Conservation (phyloP, 768 basidiomycete species). For the Favolaschia claudopus region DNA sequence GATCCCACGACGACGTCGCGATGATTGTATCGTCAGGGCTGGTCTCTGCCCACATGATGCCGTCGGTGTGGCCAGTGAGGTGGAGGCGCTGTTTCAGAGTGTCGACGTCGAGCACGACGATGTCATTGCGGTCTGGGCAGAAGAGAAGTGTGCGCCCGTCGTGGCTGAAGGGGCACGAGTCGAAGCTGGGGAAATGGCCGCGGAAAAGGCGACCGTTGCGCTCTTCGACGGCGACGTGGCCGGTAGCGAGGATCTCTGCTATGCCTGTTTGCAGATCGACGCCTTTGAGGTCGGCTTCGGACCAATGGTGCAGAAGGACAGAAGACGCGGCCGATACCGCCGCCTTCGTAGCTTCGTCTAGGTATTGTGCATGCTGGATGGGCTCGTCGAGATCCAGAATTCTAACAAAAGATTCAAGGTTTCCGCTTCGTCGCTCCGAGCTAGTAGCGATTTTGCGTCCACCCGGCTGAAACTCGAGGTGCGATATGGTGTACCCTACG, state of each 20-base stretch:
- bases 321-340: neutral
- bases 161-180: constrained; percentile 9
- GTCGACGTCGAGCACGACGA: neutral
- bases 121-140: neutral
- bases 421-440: neutral
- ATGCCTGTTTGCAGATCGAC: neutral
- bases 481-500: neutral
- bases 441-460: neutral
- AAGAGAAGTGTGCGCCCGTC: constrained; percentile 13
- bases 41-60: constrained; percentile 20
- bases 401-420: neutral
- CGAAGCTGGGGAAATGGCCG: neutral
- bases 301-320: neutral
- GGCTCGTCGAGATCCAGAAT: constrained; percentile 5
- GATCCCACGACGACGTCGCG: constrained; percentile 28
- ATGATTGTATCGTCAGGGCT: constrained; percentile 23
- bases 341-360: neutral
- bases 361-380: neutral
- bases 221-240: neutral
- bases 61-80: constrained; percentile 21
- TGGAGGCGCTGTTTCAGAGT: constrained; percentile 2
- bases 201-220: neutral
- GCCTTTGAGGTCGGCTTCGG: neutral
- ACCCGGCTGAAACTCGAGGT: constrained; percentile 7
- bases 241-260: neutral